Evolutionary conservation across 805 yeast genomes (phyloP).

Genomic region (Candida maltosa): DNA sequence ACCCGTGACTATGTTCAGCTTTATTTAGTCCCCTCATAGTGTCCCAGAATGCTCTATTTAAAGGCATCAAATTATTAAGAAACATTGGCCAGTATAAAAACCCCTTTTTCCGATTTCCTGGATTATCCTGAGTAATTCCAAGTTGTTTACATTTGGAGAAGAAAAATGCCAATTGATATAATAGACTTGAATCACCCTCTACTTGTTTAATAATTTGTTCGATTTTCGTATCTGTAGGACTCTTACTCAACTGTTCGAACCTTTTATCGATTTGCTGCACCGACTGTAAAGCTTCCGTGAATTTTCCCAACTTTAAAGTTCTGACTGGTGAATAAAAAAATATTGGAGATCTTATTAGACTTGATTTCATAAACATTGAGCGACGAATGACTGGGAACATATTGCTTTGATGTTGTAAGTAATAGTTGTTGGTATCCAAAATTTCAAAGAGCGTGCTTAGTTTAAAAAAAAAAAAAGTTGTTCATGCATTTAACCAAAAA

Average conservation of each 20-base stretch:
- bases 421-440: too few species aligned
- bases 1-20: constrained; percentile 26
- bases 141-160: constrained; percentile 26
- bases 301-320: not conserved
- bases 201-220: constrained; percentile 20
- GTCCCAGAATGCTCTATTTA: constrained; percentile 38
- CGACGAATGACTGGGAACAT: not conserved
- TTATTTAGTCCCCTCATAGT: constrained; percentile 26
- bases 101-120: constrained; percentile 6
- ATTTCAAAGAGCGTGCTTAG: too few species aligned
- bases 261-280: constrained; percentile 1
- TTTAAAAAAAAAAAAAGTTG: too few species aligned
- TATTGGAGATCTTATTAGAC: not conserved
- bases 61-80: constrained; percentile 19
- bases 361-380: not conserved
- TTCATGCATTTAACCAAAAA: too few species aligned
- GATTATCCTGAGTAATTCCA: constrained; percentile 20
- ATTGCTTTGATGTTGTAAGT: too few species aligned
- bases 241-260: not conserved
- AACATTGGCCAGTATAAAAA: constrained; percentile 8
- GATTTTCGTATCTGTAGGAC: constrained; percentile 20
- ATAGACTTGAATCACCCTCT: constrained; percentile 23
- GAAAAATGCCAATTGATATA: constrained; percentile 27
- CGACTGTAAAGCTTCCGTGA: not conserved
- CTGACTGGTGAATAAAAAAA: not conserved